Evolutionary conservation across 1,139 yeast genomes (phyloP).

Genomic region (Debaryomyces psychrophilus): DNA sequence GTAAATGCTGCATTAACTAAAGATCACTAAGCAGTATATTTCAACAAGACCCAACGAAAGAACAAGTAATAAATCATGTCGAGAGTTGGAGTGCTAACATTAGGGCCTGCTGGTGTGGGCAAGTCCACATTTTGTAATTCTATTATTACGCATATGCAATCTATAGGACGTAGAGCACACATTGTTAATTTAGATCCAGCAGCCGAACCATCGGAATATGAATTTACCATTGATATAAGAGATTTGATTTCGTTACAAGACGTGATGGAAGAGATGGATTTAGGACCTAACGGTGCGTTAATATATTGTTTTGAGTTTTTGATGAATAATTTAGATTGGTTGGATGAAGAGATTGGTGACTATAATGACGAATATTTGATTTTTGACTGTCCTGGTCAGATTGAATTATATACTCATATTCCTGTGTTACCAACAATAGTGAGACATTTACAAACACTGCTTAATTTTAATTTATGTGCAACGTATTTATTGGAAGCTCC

Average conservation of each 20-base stretch:
- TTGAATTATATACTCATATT: conserved; percentile 91
- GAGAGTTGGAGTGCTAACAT: conserved; percentile 89
- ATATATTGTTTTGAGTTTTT: conserved; percentile 91
- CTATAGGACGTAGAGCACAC: conserved; percentile 90
- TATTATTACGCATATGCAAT: conserved; percentile 83
- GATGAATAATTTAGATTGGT: conserved; percentile 89
- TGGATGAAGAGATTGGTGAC: conserved; percentile 93
- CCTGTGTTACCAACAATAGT: conserved; percentile 91
- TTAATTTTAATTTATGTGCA: conserved; percentile 89
- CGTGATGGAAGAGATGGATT: conserved; percentile 93
- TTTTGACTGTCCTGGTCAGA: conserved; percentile 98
- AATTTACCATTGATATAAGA: conserved; percentile 89
- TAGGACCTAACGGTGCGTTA: conserved; percentile 96
- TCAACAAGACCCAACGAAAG: not conserved
- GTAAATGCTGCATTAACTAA: conserved; percentile 1
- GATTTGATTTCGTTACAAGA: conserved; percentile 90
- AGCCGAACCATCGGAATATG: conserved; percentile 90
- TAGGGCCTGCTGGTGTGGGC: conserved; percentile 99
- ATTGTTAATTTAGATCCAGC: conserved; percentile 97
- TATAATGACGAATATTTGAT: conserved; percentile 90
- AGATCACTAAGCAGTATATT: conserved; percentile 2
- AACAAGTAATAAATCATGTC: conserved; percentile 57
- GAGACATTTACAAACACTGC: conserved; percentile 73
- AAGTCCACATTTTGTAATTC: conserved; percentile 90
- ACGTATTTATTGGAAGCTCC: conserved; percentile 93